Base-by-base conservation (phyloP, 2,329 filamentous ascomycete species). In the Hymenoscyphus fructigenus region DNA sequence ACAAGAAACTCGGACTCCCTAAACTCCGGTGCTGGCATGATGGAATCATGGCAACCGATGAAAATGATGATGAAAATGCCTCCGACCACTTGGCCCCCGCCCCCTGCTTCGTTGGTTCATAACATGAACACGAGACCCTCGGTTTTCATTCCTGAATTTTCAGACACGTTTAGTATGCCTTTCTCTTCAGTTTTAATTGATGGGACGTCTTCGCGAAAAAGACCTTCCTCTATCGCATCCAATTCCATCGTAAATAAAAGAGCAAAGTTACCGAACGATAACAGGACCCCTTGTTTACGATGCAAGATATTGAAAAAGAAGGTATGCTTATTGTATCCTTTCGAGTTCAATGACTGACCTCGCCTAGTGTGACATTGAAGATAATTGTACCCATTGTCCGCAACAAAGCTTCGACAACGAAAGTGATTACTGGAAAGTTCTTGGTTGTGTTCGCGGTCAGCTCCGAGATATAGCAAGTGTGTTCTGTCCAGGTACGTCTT, bases 341-440 rank as follows among this genome's bases (percentile, higher is more conserved):
- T 12, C 3, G 3, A 7, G 41, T 17, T 28, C 15, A n/a, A 1
- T 17, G 23, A 53, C 50, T 59, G 63, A 64, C 3, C 2, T 5
- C 3, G 6, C 14, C 5, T 32, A 71, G 68, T 69, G 67, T 41
- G 67, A 71, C 57, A 57, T 38, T 20, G 53, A 65, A 4, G 57
- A 65, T 14, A 29, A 57, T 23, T 71, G 68, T 36, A 56, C 53
- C n/a, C 67, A 70, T 55, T 70, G 67, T 62, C 68, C 68, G 7
- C 50, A 47, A 15, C 66, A 69, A 38, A 63, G 66, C 26, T 67
- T 63, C 28, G 69, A 71, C 17, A 68, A 64, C 50, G 66, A 67
- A 34, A 65, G 28, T 26, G 70, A 71, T 56, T 69, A 67, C 38
- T 71, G 70, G 70, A 71, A 70, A 56, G 65, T 68, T 5, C 58